phyloP scores from a whole-genome alignment of 2,329 filamentous ascomycete genomes.

The Gremmenia infestans region DNA sequence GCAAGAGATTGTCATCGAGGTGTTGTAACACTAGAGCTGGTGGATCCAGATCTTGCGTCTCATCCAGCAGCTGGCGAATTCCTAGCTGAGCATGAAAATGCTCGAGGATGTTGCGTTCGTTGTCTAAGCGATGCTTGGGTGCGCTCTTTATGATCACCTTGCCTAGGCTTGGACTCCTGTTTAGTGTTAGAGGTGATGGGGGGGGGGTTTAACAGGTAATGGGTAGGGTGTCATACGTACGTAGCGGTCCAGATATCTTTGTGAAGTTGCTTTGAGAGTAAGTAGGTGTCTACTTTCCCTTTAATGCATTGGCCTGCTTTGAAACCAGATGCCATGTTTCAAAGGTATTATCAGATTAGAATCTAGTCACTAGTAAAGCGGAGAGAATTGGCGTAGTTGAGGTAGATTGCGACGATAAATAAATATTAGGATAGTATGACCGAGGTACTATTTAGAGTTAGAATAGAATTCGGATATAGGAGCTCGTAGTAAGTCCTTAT shows the following conservation, averaged over 20 bases:
- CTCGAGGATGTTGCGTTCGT: slow-evolving; percentile 13
- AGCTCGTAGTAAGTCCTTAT: no score
- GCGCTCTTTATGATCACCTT: slow-evolving; percentile 13
- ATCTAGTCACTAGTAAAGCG: background rate
- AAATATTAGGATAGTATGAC: background rate
- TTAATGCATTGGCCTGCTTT: slow-evolving; percentile 9
- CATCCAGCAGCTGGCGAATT: slow-evolving; percentile 14
- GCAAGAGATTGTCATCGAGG: slow-evolving; percentile 13
- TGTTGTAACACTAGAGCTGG: slow-evolving; percentile 14
- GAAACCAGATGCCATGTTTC: slow-evolving; percentile 8
- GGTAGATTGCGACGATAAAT: background rate
- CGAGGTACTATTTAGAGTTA: no score
- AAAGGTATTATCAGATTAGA: background rate
- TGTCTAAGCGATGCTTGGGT: slow-evolving; percentile 9
- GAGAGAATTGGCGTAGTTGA: slow-evolving; percentile 4
- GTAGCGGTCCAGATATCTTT: slow-evolving; percentile 11
- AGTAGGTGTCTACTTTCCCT: slow-evolving; percentile 8
- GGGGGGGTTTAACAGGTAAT: background rate
- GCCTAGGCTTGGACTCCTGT: slow-evolving; percentile 4
- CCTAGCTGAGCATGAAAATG: slow-evolving; percentile 7
- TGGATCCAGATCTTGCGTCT: slow-evolving; percentile 8
- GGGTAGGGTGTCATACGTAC: slow-evolving; percentile 7
- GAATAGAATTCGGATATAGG: no score
- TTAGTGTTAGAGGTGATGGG: background rate
- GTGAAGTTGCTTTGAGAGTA: slow-evolving; percentile 12